phyloP scores from a whole-genome alignment of 768 basidiomycete species.

The Boletus rufocinnamomeus region DNA sequence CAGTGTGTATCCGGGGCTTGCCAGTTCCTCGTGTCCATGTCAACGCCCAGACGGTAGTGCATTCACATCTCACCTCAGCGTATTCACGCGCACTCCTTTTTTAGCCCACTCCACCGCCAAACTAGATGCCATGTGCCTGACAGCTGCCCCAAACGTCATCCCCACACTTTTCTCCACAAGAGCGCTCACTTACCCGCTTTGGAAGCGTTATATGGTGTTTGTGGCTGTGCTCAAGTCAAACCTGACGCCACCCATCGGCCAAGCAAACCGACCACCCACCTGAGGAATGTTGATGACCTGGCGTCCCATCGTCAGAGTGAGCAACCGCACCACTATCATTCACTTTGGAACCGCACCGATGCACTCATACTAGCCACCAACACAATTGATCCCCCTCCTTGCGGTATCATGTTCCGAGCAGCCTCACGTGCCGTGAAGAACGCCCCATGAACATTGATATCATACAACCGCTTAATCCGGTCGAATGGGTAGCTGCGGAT shows the following conservation, averaged over 20 bases:
- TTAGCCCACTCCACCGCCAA: slow-evolving; percentile 97
- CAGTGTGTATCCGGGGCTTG: slow-evolving; percentile 91
- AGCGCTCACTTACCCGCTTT: slow-evolving; percentile 66
- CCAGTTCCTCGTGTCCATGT: slow-evolving; percentile 7
- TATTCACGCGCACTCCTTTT: slow-evolving; percentile 83
- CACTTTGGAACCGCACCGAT: slow-evolving; percentile 52
- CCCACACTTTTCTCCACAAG: neutral
- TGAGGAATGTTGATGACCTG: slow-evolving; percentile 91
- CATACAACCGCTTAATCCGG: slow-evolving; percentile 79
- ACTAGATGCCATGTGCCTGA: slow-evolving; percentile 91
- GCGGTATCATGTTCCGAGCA: slow-evolving; percentile 86
- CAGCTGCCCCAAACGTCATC: slow-evolving; percentile 49
- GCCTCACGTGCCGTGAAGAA: slow-evolving; percentile 98
- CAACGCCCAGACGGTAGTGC: neutral
- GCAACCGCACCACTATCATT: neutral
- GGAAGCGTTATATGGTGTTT: slow-evolving; percentile 95
- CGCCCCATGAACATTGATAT: slow-evolving; percentile 92
- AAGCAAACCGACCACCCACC: slow-evolving; percentile 38
- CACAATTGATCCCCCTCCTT: slow-evolving; percentile 77
- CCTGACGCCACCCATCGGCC: neutral
- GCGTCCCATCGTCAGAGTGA: slow-evolving; percentile 13
- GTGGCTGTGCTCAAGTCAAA: slow-evolving; percentile 48
- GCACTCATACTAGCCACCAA: slow-evolving; percentile 93
- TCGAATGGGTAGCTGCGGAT: slow-evolving; percentile 78
- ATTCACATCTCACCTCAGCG: slow-evolving; percentile 53